phyloP scores from a whole-genome alignment of 2,329 filamentous ascomycete genomes.

The Fusarium pseudonygamai region DNA sequence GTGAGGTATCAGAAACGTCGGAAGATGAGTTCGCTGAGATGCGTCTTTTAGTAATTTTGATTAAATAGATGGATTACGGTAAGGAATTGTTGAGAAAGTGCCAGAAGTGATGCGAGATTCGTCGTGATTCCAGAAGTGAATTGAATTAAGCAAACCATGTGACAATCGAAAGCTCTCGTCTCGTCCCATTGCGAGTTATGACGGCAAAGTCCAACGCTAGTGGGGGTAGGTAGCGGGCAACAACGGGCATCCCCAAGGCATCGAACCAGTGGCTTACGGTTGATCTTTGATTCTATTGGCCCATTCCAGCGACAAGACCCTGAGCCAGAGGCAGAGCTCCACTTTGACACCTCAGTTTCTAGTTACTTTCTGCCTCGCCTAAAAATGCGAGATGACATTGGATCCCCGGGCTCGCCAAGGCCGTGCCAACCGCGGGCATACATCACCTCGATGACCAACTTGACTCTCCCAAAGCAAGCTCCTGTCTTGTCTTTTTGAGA shows the following conservation, averaged over 20 bases:
- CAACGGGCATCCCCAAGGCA: neutral
- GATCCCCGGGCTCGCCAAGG: constrained; percentile 30
- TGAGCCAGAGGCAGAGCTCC: constrained; percentile 1
- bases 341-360: constrained; percentile 8
- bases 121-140: constrained; percentile 30
- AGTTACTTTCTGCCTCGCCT: constrained; percentile 20
- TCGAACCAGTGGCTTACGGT: constrained; percentile 13
- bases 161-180: constrained; percentile 5
- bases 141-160: constrained; percentile 22
- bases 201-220: constrained; percentile 13
- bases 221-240: constrained; percentile 14
- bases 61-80: neutral
- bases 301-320: neutral
- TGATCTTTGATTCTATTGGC: neutral
- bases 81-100: neutral
- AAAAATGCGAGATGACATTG: constrained; percentile 43
- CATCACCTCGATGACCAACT: constrained; percentile 17
- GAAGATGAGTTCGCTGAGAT: constrained; percentile 47
- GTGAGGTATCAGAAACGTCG: neutral
- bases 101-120: constrained; percentile 17
- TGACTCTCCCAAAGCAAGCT: neutral
- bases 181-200: constrained; percentile 1
- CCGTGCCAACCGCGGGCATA: constrained; percentile 34
- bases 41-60: constrained; percentile 22
- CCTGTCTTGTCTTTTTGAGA: constrained; percentile 11